Evolutionary conservation across 2,329 filamentous ascomycete genomes (phyloP).

Genomic region (Remersonia thermophila): DNA sequence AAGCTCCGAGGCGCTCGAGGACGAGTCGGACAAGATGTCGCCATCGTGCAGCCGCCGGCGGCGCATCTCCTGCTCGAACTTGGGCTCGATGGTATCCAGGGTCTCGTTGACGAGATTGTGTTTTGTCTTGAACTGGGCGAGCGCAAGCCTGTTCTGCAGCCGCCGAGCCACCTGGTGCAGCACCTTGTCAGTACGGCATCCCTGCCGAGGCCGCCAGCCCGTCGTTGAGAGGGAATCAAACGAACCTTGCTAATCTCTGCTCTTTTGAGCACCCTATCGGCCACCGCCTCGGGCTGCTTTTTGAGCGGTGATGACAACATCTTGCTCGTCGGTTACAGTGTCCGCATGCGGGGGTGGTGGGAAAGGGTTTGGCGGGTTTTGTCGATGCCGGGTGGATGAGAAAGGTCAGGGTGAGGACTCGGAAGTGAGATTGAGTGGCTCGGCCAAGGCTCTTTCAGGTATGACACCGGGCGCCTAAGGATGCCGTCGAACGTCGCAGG

Average conservation of each 20-base stretch:
- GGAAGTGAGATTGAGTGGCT: constrained; percentile 4
- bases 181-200: constrained; percentile 10
- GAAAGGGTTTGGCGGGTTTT: too few species aligned
- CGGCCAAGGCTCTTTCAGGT: background rate
- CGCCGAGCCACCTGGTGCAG: constrained; percentile 73
- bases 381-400: too few species aligned
- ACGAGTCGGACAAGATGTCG: constrained; percentile 76
- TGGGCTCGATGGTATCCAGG: constrained; percentile 74
- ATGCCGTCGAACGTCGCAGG: constrained; percentile 6
- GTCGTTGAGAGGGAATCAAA: constrained; percentile 26
- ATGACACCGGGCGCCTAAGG: constrained; percentile 35
- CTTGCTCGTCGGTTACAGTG: constrained; percentile 13
- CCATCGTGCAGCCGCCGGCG: constrained; percentile 56
- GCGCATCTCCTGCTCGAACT: constrained; percentile 66
- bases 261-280: constrained; percentile 57
- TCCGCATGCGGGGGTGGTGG: constrained; percentile 9
- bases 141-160: constrained; percentile 83
- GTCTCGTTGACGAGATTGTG: constrained; percentile 89
- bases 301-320: constrained; percentile 50
- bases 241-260: constrained; percentile 67
- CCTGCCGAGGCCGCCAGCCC: constrained; percentile 5
- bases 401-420: constrained; percentile 8
- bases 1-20: constrained; percentile 69
- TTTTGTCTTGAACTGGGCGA: constrained; percentile 95
- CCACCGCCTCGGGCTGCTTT: constrained; percentile 51